A percentile compares a stretch with the other conserved stretches of the same genome.
Evolutionary conservation across 768 basidiomycete genomes (phyloP).

Genomic region (Hypholoma fasciculare): DNA sequence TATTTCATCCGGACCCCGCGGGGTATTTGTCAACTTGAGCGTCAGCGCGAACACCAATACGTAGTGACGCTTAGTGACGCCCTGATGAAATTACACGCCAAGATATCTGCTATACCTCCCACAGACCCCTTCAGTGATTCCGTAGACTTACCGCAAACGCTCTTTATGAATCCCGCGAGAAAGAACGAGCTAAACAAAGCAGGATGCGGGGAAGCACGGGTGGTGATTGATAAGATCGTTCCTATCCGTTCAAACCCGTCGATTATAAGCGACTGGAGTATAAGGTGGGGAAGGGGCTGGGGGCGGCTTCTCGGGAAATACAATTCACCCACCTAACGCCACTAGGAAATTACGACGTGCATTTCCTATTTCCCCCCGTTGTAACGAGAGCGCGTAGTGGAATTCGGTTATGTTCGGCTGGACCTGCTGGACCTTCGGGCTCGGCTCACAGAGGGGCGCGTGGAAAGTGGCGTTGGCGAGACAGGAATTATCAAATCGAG

Average conservation of each 20-base stretch:
- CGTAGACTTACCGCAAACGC: too few relatives aligned
- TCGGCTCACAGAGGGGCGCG: background rate
- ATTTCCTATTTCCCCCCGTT: too few relatives aligned
- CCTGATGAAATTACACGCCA: background rate
- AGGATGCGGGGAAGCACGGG: too few relatives aligned
- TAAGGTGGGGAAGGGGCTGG: background rate
- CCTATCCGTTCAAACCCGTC: too few relatives aligned
- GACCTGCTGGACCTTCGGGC: background rate
- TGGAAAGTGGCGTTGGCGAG: background rate
- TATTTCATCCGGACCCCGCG: background rate
- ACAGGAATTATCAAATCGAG: background rate
- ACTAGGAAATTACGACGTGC: background rate
- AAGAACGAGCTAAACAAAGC: too few relatives aligned
- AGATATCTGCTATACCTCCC: background rate
- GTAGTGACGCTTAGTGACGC: background rate
- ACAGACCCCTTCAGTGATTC: too few relatives aligned
- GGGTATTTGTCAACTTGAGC: background rate
- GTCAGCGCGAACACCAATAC: background rate
- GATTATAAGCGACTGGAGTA: too few relatives aligned
- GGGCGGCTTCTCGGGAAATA: background rate
- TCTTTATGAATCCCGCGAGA: too few relatives aligned
- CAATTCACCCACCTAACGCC: conserved; percentile 10
- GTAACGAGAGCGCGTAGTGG: too few relatives aligned
- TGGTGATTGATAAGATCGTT: too few relatives aligned
- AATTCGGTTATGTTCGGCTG: background rate